Evolutionary conservation across 2,329 filamentous ascomycete species (phyloP).

Genomic region (Venturiaceae sp.): DNA sequence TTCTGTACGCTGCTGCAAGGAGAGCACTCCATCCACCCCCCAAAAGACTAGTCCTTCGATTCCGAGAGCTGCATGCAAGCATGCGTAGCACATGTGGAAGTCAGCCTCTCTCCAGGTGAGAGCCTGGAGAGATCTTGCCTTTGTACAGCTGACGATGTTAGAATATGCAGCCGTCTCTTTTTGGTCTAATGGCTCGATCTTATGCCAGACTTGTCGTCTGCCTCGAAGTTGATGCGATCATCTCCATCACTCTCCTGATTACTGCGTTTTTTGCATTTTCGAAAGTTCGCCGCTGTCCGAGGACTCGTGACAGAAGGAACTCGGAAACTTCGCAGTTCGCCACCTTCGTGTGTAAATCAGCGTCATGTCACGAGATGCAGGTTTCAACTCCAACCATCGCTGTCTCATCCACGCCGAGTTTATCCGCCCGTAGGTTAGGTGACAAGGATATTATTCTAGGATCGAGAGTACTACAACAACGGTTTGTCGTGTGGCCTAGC

Average conservation of each 20-base stretch:
- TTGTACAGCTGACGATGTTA: not conserved
- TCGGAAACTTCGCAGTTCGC: not conserved
- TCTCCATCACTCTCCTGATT: not conserved
- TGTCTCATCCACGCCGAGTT: not conserved
- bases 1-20: not conserved
- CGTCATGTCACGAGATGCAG: not conserved
- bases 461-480: not conserved
- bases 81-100: not conserved
- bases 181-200: not conserved
- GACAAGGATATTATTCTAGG: not conserved
- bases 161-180: not conserved
- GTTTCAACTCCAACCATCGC: not conserved
- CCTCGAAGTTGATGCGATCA: not conserved
- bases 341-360: not conserved
- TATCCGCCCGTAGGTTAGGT: not conserved
- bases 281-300: too few species aligned
- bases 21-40: not conserved
- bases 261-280: not conserved
- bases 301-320: not conserved
- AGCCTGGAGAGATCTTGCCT: not conserved
- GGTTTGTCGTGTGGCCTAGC: not conserved
- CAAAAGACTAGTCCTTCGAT: not conserved
- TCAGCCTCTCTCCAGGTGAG: not conserved
- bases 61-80: not conserved
- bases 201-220: not conserved